Base-by-base conservation (phyloP, 345 rosid species). In the Citrus trifoliata region DNA sequence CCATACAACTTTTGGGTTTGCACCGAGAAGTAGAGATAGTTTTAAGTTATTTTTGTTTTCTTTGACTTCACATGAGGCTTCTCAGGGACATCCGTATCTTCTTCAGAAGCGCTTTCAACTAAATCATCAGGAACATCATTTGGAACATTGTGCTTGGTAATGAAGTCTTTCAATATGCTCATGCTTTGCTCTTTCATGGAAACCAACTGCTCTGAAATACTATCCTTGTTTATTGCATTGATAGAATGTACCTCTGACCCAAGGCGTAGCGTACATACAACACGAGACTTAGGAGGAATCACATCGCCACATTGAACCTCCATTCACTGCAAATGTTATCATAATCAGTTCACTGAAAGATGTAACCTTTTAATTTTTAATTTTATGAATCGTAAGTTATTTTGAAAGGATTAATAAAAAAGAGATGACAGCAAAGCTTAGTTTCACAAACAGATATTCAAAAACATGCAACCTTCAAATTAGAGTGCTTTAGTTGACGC, bases 171-270 rank as follows among this genome's bases (percentile, higher is more conserved):
- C 55, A 93, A 81, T 65, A 90, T 30, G 73, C 70, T 80, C 97
- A 92, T 95, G 86, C 92, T 92, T 85, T 90, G 83, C 76, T 88
- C 96, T 83, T 93, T 95, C 90, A 91, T 81, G 30, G 90, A 88
- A 80, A 79, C 86, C 86, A 95, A 77, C 82, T 93, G 96, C 81
- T 88, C 90, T 1, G 92, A 87, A 3, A 95, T 77, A 42, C 76
- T 61, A 25, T 92, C 90, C 65, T 82, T 71, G 73, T n/a, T 68
- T 38, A 84, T 85, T 59, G 85, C 86, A 64, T 69, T 84, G 48
- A 92, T 78, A 0, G 85, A 80, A 84, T 86, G 86, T n/a, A 53
- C 73, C 82, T 93, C 98, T 59, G 95, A 85, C 16, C 93, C 98
- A 22, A 95, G 95, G 74, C 73, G 75, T 75, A 93, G 74, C 13